Evolutionary conservation across 805 yeast species (phyloP).

Genomic region (Schwanniomyces occidentalis): DNA sequence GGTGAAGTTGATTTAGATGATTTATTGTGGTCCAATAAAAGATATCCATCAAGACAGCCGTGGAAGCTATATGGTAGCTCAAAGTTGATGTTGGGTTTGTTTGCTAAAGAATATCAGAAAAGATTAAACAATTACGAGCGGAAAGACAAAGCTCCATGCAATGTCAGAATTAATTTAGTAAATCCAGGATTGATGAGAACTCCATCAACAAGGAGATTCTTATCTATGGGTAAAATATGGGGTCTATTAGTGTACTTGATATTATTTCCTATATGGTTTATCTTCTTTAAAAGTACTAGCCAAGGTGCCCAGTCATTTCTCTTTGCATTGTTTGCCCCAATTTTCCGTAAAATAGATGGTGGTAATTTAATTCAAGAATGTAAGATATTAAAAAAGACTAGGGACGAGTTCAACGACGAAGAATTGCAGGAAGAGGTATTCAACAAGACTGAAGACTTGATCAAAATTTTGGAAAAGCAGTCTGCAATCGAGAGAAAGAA

Average conservation of each 20-base stretch:
- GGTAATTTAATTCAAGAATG: slow-evolving; percentile 79
- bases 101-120: slow-evolving; percentile 78
- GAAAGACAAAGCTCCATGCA: slow-evolving; percentile 69
- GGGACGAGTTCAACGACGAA: slow-evolving; percentile 64
- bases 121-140: slow-evolving; percentile 58
- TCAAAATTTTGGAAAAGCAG: slow-evolving; percentile 61
- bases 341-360: slow-evolving; percentile 59
- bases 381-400: slow-evolving; percentile 49
- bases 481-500: slow-evolving; percentile 68
- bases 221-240: slow-evolving; percentile 72
- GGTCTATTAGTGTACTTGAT: slow-evolving; percentile 63
- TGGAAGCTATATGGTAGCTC: slow-evolving; percentile 81
- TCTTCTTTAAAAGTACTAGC: slow-evolving; percentile 69
- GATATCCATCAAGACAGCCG: slow-evolving; percentile 64
- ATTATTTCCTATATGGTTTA: slow-evolving; percentile 79
- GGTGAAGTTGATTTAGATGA: slow-evolving; percentile 67
- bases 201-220: slow-evolving; percentile 75
- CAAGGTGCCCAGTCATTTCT: slow-evolving; percentile 81
- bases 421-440: slow-evolving; percentile 61
- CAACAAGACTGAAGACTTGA: slow-evolving; percentile 58
- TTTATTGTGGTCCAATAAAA: slow-evolving; percentile 57
- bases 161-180: slow-evolving; percentile 68
- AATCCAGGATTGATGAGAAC: slow-evolving; percentile 94
- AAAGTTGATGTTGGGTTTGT: slow-evolving; percentile 71
- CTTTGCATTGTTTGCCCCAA: slow-evolving; percentile 71